These are phyloP conservation scores for Fusarium sp. DNA, from an alignment of 2,329 filamentous ascomycete genomes.

Conservation along the genomic window DNA sequence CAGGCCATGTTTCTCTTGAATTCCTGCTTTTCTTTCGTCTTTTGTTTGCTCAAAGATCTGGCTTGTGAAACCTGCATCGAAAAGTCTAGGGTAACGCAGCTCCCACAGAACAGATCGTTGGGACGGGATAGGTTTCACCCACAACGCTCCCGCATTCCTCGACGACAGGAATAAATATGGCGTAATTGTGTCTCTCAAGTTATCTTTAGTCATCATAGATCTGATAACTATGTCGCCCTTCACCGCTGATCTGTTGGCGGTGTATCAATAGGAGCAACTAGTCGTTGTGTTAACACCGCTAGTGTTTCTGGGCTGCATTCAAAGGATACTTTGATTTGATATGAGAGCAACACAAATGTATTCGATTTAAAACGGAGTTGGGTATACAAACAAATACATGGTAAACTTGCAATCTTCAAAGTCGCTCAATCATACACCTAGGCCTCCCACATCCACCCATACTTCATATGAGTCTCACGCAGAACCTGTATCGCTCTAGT, in stretches of 20 bases:
- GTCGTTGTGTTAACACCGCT: neutral
- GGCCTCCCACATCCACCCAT: constrained; percentile 33
- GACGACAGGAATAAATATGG: neutral
- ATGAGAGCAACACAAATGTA: neutral
- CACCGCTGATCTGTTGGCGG: neutral
- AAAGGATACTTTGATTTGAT: neutral
- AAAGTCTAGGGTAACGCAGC: constrained; percentile 27
- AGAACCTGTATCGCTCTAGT: constrained; percentile 28
- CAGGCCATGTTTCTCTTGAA: neutral
- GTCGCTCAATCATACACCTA: neutral
- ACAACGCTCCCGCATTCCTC: constrained; percentile 31
- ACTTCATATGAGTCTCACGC: constrained; percentile 22
- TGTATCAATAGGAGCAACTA: neutral
- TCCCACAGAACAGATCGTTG: constrained; percentile 12
- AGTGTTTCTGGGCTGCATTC: neutral
- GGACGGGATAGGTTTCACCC: constrained; percentile 27
- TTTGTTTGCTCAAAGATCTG: neutral
- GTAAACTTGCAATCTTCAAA: neutral
- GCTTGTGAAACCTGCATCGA: neutral
- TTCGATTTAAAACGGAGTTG: neutral
- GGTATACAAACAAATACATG: neutral
- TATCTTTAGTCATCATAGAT: neutral
- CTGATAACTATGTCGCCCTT: neutral
- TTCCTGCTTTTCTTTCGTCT: neutral
- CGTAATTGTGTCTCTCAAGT: neutral